Base-by-base conservation (phyloP, 345 rosid species). In the Citrus medica region DNA sequence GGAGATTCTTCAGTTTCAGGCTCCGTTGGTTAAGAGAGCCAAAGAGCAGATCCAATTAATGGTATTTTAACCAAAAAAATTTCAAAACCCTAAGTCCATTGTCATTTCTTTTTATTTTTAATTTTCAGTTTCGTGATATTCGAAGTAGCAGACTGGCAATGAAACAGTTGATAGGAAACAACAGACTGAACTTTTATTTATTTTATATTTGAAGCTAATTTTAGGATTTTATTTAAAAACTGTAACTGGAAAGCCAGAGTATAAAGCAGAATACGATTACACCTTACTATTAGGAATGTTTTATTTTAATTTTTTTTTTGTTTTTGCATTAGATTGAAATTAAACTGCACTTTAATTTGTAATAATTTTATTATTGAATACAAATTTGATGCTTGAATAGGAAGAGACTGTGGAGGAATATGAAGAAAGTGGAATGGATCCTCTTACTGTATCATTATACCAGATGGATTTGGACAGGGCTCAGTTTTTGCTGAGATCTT, bases 391-490 rank as follows among this genome's bases (percentile, higher is more conserved):
- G 27, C 64, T 66, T 28, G 51, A 67, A 7, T 83, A 89, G 94
- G 94, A 92, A 81, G 89, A 87, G 68, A 89, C 85, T 6, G 86
- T 87, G 82, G 93, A 88, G 65, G 79, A 80, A 38, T 87, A 76
- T 38, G 86, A 79, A 64, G 81, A 80, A 56, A 76, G 73, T 27
- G 85, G 86, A 4, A 33, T 80, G 75, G 97, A 91, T 82, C 97
- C 95, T 53, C 85, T 92, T 22, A 85, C 90, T 1, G 88, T 88
- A 17, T 96, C 98, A 6, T 92, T 96, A 51, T 94, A 96, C 82
- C 94, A 90, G 82, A 91, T 91, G 97, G 97, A 96, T 78, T 64
- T 94, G 71, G 97, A 96, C 28, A 84, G 97, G 82, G 84, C 91
- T 4, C 98, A 94, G 83, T 96, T 87, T 84, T 81, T 94, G 72